phyloP scores from a whole-genome alignment of 257 asterid species.

The Voacanga thouarsii region DNA sequence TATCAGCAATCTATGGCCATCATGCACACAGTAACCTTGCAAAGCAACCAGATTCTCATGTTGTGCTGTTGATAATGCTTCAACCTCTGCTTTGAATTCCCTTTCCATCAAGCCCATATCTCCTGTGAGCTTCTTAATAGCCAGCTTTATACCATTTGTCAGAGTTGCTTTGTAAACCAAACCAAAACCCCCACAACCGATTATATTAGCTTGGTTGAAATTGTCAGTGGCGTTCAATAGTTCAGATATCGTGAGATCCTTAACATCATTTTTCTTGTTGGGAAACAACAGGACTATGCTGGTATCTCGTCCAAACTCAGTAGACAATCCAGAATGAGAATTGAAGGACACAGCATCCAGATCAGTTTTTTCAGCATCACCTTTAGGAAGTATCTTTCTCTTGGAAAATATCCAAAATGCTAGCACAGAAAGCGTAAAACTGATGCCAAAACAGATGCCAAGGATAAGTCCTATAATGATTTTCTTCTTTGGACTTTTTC shows the following conservation, averaged over 20 bases:
- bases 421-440: conserved; percentile 50
- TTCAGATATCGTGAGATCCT: conserved; percentile 70
- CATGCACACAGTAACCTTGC: conserved; percentile 90
- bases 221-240: conserved; percentile 80
- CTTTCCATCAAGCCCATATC: conserved; percentile 95
- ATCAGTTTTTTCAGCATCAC: conserved; percentile 50
- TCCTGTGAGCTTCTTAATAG: conserved; percentile 92
- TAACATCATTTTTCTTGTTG: conserved; percentile 45
- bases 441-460: conserved; percentile 60
- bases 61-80: conserved; percentile 86
- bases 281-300: conserved; percentile 78
- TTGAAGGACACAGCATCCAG: conserved; percentile 52
- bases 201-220: conserved; percentile 81
- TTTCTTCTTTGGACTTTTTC: conserved; percentile 51
- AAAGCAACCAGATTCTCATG: conserved; percentile 84
- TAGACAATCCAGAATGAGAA: conserved; percentile 62
- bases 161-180: conserved; percentile 85
- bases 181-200: conserved; percentile 98
- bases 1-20: conserved; percentile 72
- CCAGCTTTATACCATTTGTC: conserved; percentile 63
- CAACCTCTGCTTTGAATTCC: conserved; percentile 96
- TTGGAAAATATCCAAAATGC: conserved; percentile 63
- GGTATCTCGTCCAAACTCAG: conserved; percentile 56
- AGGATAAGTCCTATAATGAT: conserved; percentile 61
- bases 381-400: conserved; percentile 56